Conservation (phyloP, 2,329 filamentous ascomycete species). For the Phialocephala subalpina region DNA sequence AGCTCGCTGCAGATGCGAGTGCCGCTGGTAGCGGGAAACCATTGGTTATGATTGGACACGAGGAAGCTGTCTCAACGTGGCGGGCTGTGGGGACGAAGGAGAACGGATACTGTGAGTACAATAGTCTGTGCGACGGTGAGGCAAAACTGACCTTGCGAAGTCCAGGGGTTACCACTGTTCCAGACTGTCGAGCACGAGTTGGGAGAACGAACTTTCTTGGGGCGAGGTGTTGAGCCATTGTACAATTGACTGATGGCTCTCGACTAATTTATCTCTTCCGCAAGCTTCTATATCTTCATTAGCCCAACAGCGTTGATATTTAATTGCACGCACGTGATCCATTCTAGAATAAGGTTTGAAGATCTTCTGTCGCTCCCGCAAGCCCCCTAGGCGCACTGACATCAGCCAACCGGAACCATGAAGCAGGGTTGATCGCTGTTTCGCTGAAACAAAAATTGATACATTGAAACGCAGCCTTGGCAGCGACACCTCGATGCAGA, state of each 20-base stretch:
- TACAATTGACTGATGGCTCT: not conserved
- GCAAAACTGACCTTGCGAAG: constrained; percentile 15
- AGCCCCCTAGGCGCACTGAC: no score
- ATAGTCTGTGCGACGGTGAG: constrained; percentile 21
- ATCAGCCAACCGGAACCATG: no score
- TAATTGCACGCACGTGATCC: no score
- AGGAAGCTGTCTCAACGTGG: constrained; percentile 71
- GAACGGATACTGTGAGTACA: constrained; percentile 31
- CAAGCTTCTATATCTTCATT: no score
- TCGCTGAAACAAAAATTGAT: no score
- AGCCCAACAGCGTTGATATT: no score
- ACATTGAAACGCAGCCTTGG: no score
- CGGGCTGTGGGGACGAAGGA: constrained; percentile 65
- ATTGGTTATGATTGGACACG: constrained; percentile 70
- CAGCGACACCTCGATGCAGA: no score
- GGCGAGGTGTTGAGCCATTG: constrained; percentile 25
- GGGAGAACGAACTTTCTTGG: constrained; percentile 28
- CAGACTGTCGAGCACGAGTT: constrained; percentile 32
- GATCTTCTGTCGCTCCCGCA: no score
- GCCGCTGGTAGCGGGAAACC: constrained; percentile 65
- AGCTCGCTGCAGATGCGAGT: constrained; percentile 62
- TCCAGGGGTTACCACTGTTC: constrained; percentile 30
- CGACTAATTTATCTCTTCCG: no score
- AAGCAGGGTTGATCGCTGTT: no score
- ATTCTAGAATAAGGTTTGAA: no score